These are phyloP conservation scores for Lactarius quietus DNA, from an alignment of 768 basidiomycete species.

Conservation along the genomic window DNA sequence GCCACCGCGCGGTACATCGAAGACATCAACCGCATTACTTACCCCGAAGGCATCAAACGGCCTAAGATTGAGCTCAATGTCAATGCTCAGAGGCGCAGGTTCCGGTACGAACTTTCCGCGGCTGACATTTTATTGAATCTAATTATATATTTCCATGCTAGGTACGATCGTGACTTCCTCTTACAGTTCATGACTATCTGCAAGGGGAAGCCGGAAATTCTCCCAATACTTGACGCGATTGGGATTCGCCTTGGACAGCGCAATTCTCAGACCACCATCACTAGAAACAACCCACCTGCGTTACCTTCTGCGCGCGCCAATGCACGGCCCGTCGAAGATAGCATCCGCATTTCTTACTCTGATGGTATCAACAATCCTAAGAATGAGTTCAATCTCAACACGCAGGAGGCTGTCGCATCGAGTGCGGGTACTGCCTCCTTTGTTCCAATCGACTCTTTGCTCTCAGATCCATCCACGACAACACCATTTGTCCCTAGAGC, in stretches of 20 bases:
- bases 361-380: conserved; percentile 78
- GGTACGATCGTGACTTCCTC: too few species aligned
- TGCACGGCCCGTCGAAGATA: conserved; percentile 80
- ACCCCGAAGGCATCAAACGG: conserved; percentile 79
- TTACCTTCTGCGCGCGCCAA: conserved; percentile 72
- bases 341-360: too few species aligned
- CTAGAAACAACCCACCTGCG: conserved; percentile 39
- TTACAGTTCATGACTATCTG: too few species aligned
- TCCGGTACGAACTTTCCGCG: conserved; percentile 50
- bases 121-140: neutral
- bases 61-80: conserved; percentile 83
- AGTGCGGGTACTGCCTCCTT: neutral
- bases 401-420: conserved; percentile 53
- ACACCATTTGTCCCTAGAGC: neutral
- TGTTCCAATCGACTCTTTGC: neutral
- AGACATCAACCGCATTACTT: conserved; percentile 70
- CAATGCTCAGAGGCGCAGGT: conserved; percentile 82
- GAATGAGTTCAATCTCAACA: conserved; percentile 77
- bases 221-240: too few species aligned
- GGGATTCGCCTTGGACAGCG: conserved; percentile 66
- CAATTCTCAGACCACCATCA: conserved; percentile 56
- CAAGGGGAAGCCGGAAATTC: too few species aligned
- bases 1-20: conserved; percentile 83
- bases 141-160: neutral
- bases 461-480: neutral